Evolutionary conservation across 1,139 yeast species (phyloP).

Genomic region (Yamadazyma membranifaciens): DNA sequence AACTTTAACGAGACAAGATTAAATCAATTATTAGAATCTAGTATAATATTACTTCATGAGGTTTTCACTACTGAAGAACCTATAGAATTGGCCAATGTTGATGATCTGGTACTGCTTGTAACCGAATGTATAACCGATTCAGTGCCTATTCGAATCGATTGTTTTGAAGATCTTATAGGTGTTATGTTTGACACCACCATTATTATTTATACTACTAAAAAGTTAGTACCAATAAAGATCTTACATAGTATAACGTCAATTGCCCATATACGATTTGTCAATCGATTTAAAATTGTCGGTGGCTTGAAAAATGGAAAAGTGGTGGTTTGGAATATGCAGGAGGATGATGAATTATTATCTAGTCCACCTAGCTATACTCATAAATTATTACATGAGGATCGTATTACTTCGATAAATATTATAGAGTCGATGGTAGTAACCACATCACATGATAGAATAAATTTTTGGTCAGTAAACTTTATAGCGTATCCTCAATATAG

Average conservation of each 20-base stretch:
- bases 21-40: slow-evolving; percentile 11
- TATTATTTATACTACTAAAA: neutral
- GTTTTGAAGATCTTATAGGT: slow-evolving; percentile 1
- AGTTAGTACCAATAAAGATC: slow-evolving; percentile 18
- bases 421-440: slow-evolving; percentile 23
- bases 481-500: slow-evolving; percentile 14
- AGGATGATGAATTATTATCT: slow-evolving; percentile 16
- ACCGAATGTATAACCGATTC: neutral
- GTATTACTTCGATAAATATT: slow-evolving; percentile 13
- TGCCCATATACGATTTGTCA: slow-evolving; percentile 26
- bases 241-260: slow-evolving; percentile 40
- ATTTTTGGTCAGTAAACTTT: slow-evolving; percentile 40
- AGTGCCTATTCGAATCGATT: slow-evolving; percentile 9
- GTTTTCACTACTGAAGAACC: slow-evolving; percentile 1
- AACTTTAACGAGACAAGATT: slow-evolving; percentile 9
- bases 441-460: slow-evolving; percentile 36
- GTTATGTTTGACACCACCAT: neutral
- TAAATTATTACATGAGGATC: slow-evolving; percentile 12
- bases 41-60: slow-evolving; percentile 8
- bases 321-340: slow-evolving; percentile 38
- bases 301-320: slow-evolving; percentile 38
- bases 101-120: neutral
- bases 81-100: neutral
- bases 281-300: slow-evolving; percentile 30
- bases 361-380: slow-evolving; percentile 21